Percentiles rank a stretch among this genome's conserved stretches.
These are phyloP conservation scores for Mortierella sp. DNA, from an alignment of 371 early-diverging fungal species.

Conservation along the genomic window DNA sequence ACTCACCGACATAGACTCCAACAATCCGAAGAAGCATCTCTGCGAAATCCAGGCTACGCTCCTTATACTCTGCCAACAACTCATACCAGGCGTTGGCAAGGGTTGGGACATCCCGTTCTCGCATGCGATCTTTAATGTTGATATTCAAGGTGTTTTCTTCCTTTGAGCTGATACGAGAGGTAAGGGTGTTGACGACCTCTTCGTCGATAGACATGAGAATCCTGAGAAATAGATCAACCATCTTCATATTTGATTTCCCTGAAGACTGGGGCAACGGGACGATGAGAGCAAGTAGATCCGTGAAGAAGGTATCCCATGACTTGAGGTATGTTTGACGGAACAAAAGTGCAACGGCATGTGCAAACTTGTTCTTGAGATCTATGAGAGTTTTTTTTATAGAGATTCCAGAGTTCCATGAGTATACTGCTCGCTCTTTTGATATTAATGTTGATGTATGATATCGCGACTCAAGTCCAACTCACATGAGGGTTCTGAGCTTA, in stretches of 20 bases:
- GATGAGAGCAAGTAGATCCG: slow-evolving; percentile 83
- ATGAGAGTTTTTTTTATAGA: background rate
- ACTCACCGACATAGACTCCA: slow-evolving; percentile 70
- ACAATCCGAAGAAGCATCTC: slow-evolving; percentile 74
- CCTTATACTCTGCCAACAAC: slow-evolving; percentile 68
- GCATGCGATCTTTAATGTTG: slow-evolving; percentile 92
- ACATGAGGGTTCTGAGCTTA: slow-evolving; percentile 67
- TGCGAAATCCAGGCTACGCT: slow-evolving; percentile 67
- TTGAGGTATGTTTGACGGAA: slow-evolving; percentile 88
- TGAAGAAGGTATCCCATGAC: slow-evolving; percentile 90
- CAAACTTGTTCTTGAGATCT: slow-evolving; percentile 90
- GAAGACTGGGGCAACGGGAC: slow-evolving; percentile 47
- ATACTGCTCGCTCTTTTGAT: background rate
- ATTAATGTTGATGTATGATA: background rate
- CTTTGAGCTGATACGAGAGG: slow-evolving; percentile 70
- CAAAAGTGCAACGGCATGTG: slow-evolving; percentile 86
- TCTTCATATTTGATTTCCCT: slow-evolving; percentile 64
- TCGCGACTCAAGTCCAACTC: slow-evolving; percentile 15
- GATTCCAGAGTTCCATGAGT: background rate
- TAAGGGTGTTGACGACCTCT: slow-evolving; percentile 86
- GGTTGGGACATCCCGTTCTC: slow-evolving; percentile 82
- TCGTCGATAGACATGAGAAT: slow-evolving; percentile 90
- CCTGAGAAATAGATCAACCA: slow-evolving; percentile 86
- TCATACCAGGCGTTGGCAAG: slow-evolving; percentile 88
- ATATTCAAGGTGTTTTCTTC: slow-evolving; percentile 84